These are phyloP conservation scores for Cardamine resedifolia DNA, from an alignment of 345 rosid genomes.

Conservation along the genomic window DNA sequence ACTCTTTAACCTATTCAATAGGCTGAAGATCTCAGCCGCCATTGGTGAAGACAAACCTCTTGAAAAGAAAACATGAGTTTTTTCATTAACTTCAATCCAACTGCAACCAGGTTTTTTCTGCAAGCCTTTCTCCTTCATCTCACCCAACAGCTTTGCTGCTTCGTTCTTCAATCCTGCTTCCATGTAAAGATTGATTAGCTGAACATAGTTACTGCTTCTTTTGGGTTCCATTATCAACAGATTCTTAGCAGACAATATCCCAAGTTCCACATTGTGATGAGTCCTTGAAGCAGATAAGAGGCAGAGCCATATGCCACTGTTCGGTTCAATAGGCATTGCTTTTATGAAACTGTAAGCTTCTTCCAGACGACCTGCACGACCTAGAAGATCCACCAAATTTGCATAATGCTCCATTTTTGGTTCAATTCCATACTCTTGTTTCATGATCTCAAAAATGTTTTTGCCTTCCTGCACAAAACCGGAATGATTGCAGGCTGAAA, in stretches of 20 bases:
- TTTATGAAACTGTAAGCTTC: slow-evolving; percentile 61
- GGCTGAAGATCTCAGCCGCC: slow-evolving; percentile 45
- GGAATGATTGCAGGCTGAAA: slow-evolving; percentile 82
- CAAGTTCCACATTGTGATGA: slow-evolving; percentile 59
- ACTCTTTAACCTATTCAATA: slow-evolving; percentile 42
- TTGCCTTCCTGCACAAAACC: slow-evolving; percentile 67
- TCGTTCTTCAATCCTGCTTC: slow-evolving; percentile 59
- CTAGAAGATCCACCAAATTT: slow-evolving; percentile 72
- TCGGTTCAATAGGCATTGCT: slow-evolving; percentile 55
- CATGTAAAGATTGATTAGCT: slow-evolving; percentile 64
- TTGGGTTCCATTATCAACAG: slow-evolving; percentile 57
- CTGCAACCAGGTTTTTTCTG: slow-evolving; percentile 81
- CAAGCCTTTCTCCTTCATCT: slow-evolving; percentile 64
- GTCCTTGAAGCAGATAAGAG: slow-evolving; percentile 61
- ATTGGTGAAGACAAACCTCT: slow-evolving; percentile 53
- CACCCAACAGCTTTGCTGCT: slow-evolving; percentile 51
- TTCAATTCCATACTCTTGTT: slow-evolving; percentile 45
- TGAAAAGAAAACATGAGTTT: slow-evolving; percentile 53
- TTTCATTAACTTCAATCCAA: slow-evolving; percentile 63
- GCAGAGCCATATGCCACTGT: slow-evolving; percentile 71
- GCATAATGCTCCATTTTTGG: slow-evolving; percentile 69
- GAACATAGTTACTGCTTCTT: slow-evolving; percentile 61
- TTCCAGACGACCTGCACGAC: slow-evolving; percentile 63
- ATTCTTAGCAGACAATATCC: slow-evolving; percentile 60
- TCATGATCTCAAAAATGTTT: slow-evolving; percentile 55